Evolutionary conservation across 108 stramenopile species (phyloP), one percentile per base, ranked within the genome.

Genomic region (Nannochloropsis granulata): DNA sequence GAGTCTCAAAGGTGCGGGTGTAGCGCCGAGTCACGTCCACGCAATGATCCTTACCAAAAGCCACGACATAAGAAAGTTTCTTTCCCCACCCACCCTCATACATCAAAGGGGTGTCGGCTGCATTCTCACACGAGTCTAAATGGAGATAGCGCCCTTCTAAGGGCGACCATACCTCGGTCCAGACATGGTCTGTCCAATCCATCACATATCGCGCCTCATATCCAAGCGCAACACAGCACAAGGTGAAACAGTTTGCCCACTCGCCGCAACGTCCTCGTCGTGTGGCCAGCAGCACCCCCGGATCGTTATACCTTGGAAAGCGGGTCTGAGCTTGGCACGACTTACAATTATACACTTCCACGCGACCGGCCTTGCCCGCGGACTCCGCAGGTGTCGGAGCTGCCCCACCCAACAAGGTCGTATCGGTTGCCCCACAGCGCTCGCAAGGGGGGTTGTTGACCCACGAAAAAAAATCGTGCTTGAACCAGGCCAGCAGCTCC

Each of bases 71-170:
- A 80, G 88, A 90, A 42, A 95, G 90, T 44, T 96, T 90, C 86
- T 99, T 98, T 12, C 95, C 96, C 97, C 97, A 98, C 19, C 97
- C 99, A 46, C 90, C 81, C 91, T 99, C 99, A 85, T 99, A 99
- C 94, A 98, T 96, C 82, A 93, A 92, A 0, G 97, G 95, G 43
- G 91, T 83, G 84, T 98, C 95, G 24, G 97, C 93, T 80, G 95
- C 85, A 12, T 94, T 93, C 91, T 99, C 99, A 85, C 98, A 98
- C 12, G 92, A 85, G 92, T 99, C 99, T 2, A 92, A 92, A 90
- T 96, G 96, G 82, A 97, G 71, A 95, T 95, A 98, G 0, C 92
- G 79, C 43, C 90, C 92, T 56, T 83, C 86, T 19, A 86, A 83
- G 1, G 87, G 84, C 25, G 84, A 83, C 88, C 92, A 94, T 12